These are phyloP conservation scores for Gaeumannomyces sp. DNA, from an alignment of 2,329 filamentous ascomycete genomes.

Conservation along the genomic window DNA sequence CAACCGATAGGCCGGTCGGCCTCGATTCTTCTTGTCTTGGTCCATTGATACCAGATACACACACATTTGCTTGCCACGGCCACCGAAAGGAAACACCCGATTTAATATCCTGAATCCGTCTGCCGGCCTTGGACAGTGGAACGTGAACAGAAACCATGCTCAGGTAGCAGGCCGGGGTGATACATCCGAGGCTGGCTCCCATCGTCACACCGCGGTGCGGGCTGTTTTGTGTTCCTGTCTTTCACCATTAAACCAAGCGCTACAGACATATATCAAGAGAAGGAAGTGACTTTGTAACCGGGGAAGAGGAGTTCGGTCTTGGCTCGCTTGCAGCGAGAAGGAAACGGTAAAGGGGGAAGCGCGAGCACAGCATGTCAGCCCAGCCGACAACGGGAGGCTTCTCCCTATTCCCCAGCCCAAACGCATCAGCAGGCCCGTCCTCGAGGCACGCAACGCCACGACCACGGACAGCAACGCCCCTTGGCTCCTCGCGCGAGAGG, in stretches of 20 bases:
- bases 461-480: conserved; percentile 29
- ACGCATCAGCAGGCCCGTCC: conserved; percentile 35
- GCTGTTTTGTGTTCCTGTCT: neutral
- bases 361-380: conserved; percentile 30
- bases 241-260: neutral
- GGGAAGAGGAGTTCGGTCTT: neutral
- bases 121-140: neutral
- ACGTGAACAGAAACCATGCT: conserved; percentile 1
- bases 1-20: neutral
- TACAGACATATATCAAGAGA: neutral
- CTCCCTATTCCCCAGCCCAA: conserved; percentile 48
- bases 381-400: conserved; percentile 40
- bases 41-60: neutral
- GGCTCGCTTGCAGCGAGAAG: conserved; percentile 2
- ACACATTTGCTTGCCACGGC: neutral
- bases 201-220: conserved; percentile 3
- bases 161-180: neutral
- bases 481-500: conserved; percentile 18
- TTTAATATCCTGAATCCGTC: neutral
- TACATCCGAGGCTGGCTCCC: neutral
- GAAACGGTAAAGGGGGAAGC: neutral
- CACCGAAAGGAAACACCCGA: neutral
- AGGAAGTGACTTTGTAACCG: neutral
- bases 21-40: neutral
- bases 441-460: conserved; percentile 35